Base-by-base conservation (phyloP, 176 grass and related monocot species). In the Pontederia crassipes region DNA sequence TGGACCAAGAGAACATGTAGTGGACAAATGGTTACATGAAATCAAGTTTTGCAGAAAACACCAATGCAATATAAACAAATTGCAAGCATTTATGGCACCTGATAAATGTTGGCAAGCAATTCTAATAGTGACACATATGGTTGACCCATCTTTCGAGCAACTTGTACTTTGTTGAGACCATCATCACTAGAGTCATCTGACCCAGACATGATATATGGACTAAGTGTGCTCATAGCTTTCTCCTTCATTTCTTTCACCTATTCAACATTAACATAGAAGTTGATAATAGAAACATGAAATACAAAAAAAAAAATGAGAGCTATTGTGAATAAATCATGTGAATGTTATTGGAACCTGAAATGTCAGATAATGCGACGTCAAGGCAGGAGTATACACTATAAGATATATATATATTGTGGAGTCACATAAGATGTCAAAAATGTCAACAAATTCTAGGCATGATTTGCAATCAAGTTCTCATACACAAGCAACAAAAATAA, bases 161-260 rank as follows among this genome's bases (percentile, higher is more conserved):
- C 70, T 81, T 89, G 74, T 65, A 83, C 59, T 35, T 57, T 76
- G 67, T 16, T 70, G 74, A 66, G 49, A 75, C 76, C 59, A 66
- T 72, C 78, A 79, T 80, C 86, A 54, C 75, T 73, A 55, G 65
- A 74, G 75, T 81, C 77, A 46, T 67, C 74, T 12, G 24, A 35
- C 20, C 45, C 46, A 11, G 65, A 57, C 60, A 62, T 55, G 26
- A 78, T 59, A 62, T 96, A 82, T 57, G 83, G 76, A 71, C 76
- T 90, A 69, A 90, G 83, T 13, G 79, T 65, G 76, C 53, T 85
- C 92, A 97, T 97, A 72, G 92, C 73, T 63, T 83, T 90, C 52
- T 97, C 87, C 79, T 97, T 97, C 20, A 90, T 80, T 85, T 97
- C 87, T 63, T 90, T 97, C 72, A 97, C 89, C 92, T 97, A 78